Conservation (phyloP, 2,329 filamentous ascomycete genomes). For the Fusarium sp. region DNA sequence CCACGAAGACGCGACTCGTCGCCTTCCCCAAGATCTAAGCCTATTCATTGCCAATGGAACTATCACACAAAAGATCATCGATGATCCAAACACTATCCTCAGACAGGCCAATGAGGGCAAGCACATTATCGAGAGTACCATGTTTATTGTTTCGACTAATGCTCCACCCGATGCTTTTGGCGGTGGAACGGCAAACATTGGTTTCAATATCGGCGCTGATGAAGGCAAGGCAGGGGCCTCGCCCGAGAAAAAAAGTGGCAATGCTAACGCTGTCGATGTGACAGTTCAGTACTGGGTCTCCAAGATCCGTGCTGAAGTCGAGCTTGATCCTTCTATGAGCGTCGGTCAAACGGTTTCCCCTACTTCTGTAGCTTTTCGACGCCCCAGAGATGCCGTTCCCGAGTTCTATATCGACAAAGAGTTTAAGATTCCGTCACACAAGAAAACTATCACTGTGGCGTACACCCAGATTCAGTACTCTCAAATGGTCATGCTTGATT, state of each 20-base stretch:
- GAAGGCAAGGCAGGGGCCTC: background rate
- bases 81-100: background rate
- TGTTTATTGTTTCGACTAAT: conserved; percentile 2
- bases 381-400: background rate
- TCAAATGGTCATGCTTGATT: conserved; percentile 2
- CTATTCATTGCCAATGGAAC: background rate
- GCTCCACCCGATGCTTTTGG: background rate
- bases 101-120: background rate
- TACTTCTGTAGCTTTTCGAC: background rate
- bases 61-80: background rate
- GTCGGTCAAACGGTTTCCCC: background rate
- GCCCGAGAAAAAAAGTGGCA: background rate
- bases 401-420: background rate
- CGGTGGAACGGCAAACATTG: conserved; percentile 1
- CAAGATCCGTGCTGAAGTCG: background rate
- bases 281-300: conserved; percentile 8
- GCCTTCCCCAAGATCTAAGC: background rate
- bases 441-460: background rate
- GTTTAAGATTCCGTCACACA: background rate
- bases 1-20: background rate
- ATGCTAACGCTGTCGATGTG: conserved; percentile 1
- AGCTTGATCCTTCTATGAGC: background rate
- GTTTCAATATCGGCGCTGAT: conserved; percentile 1
- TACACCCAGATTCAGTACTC: conserved; percentile 10
- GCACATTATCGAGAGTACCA: background rate